phyloP scores from a whole-genome alignment of 2,329 filamentous ascomycete genomes.

The Fusarium sp. region DNA sequence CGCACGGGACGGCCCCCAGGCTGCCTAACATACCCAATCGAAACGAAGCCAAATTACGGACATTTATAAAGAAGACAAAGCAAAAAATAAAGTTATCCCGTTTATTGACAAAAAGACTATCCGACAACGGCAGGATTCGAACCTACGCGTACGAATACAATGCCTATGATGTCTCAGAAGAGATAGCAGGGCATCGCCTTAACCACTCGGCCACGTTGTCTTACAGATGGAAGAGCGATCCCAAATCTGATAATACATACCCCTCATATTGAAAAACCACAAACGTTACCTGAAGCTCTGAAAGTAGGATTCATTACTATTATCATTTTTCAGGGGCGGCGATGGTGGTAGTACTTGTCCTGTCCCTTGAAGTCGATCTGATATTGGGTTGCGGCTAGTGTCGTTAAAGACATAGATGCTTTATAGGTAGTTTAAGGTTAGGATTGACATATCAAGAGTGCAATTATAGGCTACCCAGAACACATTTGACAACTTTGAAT shows the following conservation, averaged over 20 bases:
- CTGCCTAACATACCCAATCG: not conserved
- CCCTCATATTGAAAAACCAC: fast-evolving
- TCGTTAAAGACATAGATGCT: not conserved
- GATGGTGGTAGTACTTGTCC: not conserved
- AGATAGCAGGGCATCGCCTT: constrained; percentile 38
- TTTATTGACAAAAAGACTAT: not conserved
- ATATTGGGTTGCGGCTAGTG: not conserved
- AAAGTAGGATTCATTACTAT: not conserved
- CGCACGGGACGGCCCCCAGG: not conserved
- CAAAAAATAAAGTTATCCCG: not conserved
- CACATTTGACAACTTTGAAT: too few relatives aligned
- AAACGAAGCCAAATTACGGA: not conserved
- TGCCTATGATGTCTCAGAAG: constrained; percentile 24
- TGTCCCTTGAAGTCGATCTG: not conserved
- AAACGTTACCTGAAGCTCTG: not conserved
- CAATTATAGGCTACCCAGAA: not conserved
- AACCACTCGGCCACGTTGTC: constrained; percentile 34
- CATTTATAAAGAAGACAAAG: not conserved
- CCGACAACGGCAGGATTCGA: constrained; percentile 35
- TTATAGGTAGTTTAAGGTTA: not conserved
- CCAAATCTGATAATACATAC: fast-evolving
- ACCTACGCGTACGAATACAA: constrained; percentile 37
- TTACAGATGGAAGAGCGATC: not conserved
- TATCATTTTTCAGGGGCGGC: not conserved
- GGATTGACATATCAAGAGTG: not conserved